phyloP scores from a whole-genome alignment of 2,329 filamentous ascomycete genomes.

The Claviceps pusilla region DNA sequence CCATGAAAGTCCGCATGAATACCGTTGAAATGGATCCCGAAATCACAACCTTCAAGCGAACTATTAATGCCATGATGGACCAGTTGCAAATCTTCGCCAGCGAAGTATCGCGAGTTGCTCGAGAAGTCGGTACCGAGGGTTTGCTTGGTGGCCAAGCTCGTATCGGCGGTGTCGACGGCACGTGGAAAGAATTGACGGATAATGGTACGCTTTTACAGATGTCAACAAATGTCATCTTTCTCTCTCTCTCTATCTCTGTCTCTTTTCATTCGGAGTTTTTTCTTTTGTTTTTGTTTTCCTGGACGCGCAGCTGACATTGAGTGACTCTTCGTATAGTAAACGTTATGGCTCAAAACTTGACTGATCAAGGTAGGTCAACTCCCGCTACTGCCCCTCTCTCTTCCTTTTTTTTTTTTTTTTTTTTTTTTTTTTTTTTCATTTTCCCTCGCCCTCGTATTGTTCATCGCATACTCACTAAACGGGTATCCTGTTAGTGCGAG shows the following conservation, averaged over 20 bases:
- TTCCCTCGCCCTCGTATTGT: too few species aligned
- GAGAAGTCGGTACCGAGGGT: conserved; percentile 91
- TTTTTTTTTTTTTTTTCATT: too few species aligned
- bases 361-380: conserved; percentile 44
- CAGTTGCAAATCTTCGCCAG: conserved; percentile 92
- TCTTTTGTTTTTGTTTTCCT: background rate
- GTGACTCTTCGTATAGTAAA: conserved; percentile 39
- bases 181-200: conserved; percentile 92
- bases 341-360: conserved; percentile 71
- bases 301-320: conserved; percentile 9
- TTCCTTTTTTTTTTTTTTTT: background rate
- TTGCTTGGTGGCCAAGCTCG: conserved; percentile 86
- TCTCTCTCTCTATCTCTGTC: background rate
- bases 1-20: conserved; percentile 93
- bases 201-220: conserved; percentile 38
- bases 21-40: conserved; percentile 95
- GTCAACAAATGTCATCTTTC: background rate
- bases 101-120: conserved; percentile 85
- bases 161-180: conserved; percentile 86
- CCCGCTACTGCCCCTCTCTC: background rate
- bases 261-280: background rate
- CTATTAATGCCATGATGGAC: conserved; percentile 99
- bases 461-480: background rate
- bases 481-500: conserved; percentile 41
- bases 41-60: conserved; percentile 94